Evolutionary conservation across 441 rosid species (phyloP).

Genomic region (Lepidium campestre): DNA sequence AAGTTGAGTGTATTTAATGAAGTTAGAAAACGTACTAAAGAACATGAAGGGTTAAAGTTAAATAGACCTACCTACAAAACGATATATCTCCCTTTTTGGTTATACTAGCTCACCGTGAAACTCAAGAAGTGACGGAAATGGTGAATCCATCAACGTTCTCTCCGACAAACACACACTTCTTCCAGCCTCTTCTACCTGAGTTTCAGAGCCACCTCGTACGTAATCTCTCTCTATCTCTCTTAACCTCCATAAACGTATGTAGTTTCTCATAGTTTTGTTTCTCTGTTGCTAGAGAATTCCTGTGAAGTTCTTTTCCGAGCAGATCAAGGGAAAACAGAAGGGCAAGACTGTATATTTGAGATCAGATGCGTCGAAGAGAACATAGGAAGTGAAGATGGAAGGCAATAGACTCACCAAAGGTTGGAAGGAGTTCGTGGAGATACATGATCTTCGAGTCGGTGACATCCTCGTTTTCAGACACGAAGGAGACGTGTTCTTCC

Average conservation of each 20-base stretch:
- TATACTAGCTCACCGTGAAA: neutral
- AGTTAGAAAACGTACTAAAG: neutral
- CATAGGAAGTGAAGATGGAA: conserved; percentile 8
- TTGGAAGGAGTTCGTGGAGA: conserved; percentile 10
- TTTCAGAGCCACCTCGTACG: neutral
- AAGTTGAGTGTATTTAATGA: neutral
- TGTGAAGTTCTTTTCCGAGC: neutral
- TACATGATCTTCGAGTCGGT: conserved; percentile 9
- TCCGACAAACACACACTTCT: neutral
- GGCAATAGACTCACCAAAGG: neutral
- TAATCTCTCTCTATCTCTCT: neutral
- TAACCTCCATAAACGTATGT: neutral
- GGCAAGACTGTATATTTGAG: neutral
- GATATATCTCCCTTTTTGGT: neutral
- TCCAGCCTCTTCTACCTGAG: conserved; percentile 2
- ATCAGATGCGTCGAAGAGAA: neutral
- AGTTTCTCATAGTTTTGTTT: neutral
- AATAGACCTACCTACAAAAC: neutral
- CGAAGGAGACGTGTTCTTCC: conserved; percentile 15
- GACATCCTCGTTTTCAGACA: conserved; percentile 19
- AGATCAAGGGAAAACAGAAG: neutral
- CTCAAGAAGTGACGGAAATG: neutral
- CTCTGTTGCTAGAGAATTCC: conserved; percentile 5
- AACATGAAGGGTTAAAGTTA: neutral
- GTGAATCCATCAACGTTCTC: neutral